These are phyloP conservation scores for Thalassiosira hispida DNA, from an alignment of 352 stramenopile genomes.

Conservation along the genomic window DNA sequence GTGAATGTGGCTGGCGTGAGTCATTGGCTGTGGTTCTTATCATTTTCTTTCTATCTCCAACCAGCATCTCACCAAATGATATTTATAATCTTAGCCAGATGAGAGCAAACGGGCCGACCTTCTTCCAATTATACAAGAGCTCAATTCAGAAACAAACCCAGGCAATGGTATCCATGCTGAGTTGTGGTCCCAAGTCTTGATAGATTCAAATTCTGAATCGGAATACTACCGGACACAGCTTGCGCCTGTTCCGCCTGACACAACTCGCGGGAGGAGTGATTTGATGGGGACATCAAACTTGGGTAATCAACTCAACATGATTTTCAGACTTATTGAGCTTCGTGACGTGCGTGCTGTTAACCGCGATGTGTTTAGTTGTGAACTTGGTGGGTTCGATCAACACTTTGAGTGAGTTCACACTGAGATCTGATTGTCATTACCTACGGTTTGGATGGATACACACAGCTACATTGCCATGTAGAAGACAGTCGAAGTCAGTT, in stretches of 20 bases:
- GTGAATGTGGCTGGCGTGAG: neutral
- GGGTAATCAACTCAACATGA: slow-evolving; percentile 50
- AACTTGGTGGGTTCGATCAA: slow-evolving; percentile 64
- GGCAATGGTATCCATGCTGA: slow-evolving; percentile 38
- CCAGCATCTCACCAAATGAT: too few relatives aligned
- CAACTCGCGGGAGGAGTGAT: too few relatives aligned
- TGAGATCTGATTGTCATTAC: too few relatives aligned
- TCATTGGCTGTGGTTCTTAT: neutral
- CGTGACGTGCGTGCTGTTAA: neutral
- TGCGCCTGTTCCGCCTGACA: too few relatives aligned
- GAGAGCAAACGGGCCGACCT: neutral
- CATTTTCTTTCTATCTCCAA: neutral
- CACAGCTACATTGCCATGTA: too few relatives aligned
- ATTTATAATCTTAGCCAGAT: neutral
- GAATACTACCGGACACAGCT: slow-evolving; percentile 17
- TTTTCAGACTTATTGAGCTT: slow-evolving; percentile 7
- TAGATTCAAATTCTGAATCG: slow-evolving; percentile 34
- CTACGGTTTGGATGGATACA: too few relatives aligned
- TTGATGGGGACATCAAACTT: slow-evolving; percentile 5
- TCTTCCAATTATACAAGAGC: slow-evolving; percentile 13
- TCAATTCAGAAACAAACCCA: slow-evolving; percentile 40
- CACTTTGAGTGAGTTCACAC: slow-evolving; percentile 34
- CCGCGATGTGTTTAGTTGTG: slow-evolving; percentile 62
- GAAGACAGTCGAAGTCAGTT: too few relatives aligned
- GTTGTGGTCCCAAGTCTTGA: slow-evolving; percentile 46